These are phyloP conservation scores for Dipodascus geniculatus DNA, from an alignment of 805 yeast species.

Conservation along the genomic window DNA sequence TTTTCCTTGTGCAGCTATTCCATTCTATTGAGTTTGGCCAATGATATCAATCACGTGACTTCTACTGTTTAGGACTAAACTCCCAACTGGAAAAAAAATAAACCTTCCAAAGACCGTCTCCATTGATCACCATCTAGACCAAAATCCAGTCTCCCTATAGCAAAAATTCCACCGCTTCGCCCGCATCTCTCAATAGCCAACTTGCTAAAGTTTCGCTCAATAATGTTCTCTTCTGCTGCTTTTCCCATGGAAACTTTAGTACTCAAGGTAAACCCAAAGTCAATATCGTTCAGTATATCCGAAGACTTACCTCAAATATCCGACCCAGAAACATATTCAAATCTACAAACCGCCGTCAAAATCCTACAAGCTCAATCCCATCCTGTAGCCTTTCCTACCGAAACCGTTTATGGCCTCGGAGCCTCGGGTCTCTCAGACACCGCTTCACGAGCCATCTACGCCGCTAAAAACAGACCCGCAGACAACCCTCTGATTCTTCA, in stretches of 20 bases:
- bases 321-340: conserved; percentile 31
- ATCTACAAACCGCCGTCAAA: conserved; percentile 47
- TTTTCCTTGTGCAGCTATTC: too few relatives aligned
- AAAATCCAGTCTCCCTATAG: too few relatives aligned
- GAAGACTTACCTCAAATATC: conserved; percentile 10
- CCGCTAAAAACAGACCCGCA: conserved; percentile 86
- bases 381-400: conserved; percentile 91
- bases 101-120: too few relatives aligned
- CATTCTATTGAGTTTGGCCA: too few relatives aligned
- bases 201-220: neutral
- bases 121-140: too few relatives aligned
- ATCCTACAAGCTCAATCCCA: conserved; percentile 38
- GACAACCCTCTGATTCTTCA: conserved; percentile 94
- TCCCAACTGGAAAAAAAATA: neutral
- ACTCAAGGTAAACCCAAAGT: conserved; percentile 41
- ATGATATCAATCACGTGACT: too few relatives aligned
- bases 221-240: neutral
- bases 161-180: neutral
- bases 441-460: conserved; percentile 65
- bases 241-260: conserved; percentile 20
- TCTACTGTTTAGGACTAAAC: too few relatives aligned
- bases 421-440: conserved; percentile 70
- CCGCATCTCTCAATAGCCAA: neutral
- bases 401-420: conserved; percentile 93
- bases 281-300: conserved; percentile 38